A percentile compares a stretch with the other conserved stretches of the same genome.
Conservation (phyloP, 495 filamentous ascomycete species). For the Immersiella caudata region DNA sequence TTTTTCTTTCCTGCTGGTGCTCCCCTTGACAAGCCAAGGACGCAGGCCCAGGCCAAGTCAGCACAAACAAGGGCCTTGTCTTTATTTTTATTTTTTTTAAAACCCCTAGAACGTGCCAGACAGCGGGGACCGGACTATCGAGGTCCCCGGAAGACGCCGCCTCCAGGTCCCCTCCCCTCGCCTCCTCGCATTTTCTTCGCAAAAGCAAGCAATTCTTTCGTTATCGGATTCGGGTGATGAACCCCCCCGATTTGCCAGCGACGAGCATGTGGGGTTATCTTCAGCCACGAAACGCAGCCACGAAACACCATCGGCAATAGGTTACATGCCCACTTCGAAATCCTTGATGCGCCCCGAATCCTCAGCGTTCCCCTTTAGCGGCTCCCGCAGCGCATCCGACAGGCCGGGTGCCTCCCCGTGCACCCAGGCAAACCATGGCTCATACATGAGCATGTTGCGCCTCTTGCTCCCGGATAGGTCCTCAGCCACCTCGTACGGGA, state of each 20-base stretch:
- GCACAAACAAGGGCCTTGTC: no score
- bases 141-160: no score
- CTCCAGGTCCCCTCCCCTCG: neutral
- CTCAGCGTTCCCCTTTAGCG: slow-evolving; percentile 18
- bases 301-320: no score
- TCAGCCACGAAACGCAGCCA: neutral
- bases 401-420: slow-evolving; percentile 44
- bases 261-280: no score
- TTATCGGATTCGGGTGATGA: neutral
- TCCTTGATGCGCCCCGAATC: slow-evolving; percentile 20
- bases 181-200: neutral
- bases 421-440: slow-evolving; percentile 44
- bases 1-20: no score
- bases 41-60: no score
- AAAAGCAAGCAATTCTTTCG: slow-evolving; percentile 7
- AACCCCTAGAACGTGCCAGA: no score
- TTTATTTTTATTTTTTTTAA: no score
- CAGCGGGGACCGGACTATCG: no score
- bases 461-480: slow-evolving; percentile 35
- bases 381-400: slow-evolving; percentile 14
- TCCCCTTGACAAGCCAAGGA: no score
- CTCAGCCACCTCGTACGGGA: slow-evolving; percentile 34
- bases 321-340: slow-evolving; percentile 20
- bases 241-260: no score
- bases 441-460: slow-evolving; percentile 42